A percentile compares a stretch with the other conserved stretches of the same genome.
Evolutionary conservation across 495 filamentous ascomycete species (phyloP).

Genomic region (Podospora pseudocomata): DNA sequence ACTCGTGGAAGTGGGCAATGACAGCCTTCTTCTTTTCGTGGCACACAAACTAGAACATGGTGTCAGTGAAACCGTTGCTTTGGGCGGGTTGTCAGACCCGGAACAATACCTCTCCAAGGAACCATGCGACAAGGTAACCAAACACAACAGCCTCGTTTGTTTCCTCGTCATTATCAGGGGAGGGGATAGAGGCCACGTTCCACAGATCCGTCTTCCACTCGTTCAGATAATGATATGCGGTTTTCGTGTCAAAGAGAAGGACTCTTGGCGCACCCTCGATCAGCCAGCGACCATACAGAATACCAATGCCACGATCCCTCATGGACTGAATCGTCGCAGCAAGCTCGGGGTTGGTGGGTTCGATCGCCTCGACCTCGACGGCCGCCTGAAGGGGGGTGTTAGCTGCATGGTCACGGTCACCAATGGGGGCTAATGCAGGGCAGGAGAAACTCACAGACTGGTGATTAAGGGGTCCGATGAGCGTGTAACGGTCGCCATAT

Average conservation of each 20-base stretch:
- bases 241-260: constrained; percentile 89
- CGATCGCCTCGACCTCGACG: constrained; percentile 91
- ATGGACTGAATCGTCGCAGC: constrained; percentile 81
- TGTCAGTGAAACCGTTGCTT: neutral
- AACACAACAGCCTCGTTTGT: constrained; percentile 98
- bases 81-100: neutral
- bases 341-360: constrained; percentile 75
- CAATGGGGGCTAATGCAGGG: neutral
- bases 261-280: constrained; percentile 95
- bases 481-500: constrained; percentile 94
- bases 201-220: constrained; percentile 98
- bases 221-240: constrained; percentile 83
- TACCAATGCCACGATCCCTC: constrained; percentile 83
- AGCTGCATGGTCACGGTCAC: neutral
- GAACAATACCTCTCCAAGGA: constrained; percentile 66
- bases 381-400: constrained; percentile 57
- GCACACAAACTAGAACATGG: constrained; percentile 62
- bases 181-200: constrained; percentile 88
- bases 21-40: constrained; percentile 88
- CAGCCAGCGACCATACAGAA: constrained; percentile 93
- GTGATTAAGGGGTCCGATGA: constrained; percentile 91
- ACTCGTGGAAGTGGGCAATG: constrained; percentile 98
- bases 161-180: constrained; percentile 85
- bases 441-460: constrained; percentile 63
- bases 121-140: constrained; percentile 96